Base-by-base conservation (phyloP, 139 green algal genomes). In the Diplosphaera chodatii region DNA sequence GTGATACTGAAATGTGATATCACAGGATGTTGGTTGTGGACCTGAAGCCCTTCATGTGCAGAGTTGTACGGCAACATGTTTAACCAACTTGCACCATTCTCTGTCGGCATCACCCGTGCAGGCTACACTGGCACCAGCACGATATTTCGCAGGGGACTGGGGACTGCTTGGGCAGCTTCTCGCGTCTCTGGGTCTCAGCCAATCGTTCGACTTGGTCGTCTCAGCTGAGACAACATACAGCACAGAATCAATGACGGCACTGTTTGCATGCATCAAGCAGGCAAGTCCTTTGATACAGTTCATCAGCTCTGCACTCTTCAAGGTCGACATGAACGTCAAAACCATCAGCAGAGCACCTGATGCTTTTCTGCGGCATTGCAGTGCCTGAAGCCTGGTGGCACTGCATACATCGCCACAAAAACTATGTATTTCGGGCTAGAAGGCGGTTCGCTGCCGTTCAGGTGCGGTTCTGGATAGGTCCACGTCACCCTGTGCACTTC, bases 351-450 rank as follows among this genome's bases (percentile, higher is more conserved):
- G n/a, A n/a, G n/a, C n/a, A n/a, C n/a, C n/a, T n/a, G n/a, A n/a
- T n/a, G n/a, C n/a, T n/a, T n/a, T n/a, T n/a, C n/a, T n/a, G 37
- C 37, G 37, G 8, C 37, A 48, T 10, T 74, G 68, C 74, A 79
- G 74, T 64, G 41, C 48, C 68, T 79, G 30, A 68, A 66, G 41
- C 74, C 74, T 15, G 31, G 37, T 16, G 93, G 91, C 16, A 59
- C 91, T 18, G 88, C 86, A 25, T 88, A 88, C 32, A 71, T 98
- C 32, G 92, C 91, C 0, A 88, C 90, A 37, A 99, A 99, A 79
- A 86, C 81, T 1, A 93, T 96, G 74, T 99, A 99, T 78, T 99
- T 98, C 86, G 94, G 94, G 3, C 94, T 99, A 10, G 94, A 94
- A 3, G 94, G 94, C 56, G 86, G 91, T 32, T 89, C 85, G 1